Conservation (phyloP, 2,329 filamentous ascomycete genomes). For the Neurospora crassa region DNA sequence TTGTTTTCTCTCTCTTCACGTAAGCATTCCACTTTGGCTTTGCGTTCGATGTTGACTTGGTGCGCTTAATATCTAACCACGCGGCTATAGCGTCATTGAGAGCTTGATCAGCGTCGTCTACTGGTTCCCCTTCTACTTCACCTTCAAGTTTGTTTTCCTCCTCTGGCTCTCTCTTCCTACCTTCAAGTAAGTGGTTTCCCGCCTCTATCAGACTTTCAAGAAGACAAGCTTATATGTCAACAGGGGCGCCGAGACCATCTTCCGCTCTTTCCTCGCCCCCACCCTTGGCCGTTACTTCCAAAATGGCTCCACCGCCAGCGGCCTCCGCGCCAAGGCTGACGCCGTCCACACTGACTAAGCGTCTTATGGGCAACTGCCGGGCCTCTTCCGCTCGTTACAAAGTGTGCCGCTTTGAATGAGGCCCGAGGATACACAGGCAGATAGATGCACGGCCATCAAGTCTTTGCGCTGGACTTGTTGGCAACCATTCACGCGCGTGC, state of each 20-base stretch:
- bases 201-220: constrained; percentile 7
- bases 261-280: constrained; percentile 90
- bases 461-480: not conserved
- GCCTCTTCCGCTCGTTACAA: constrained; percentile 6
- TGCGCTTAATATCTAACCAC: constrained; percentile 9
- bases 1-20: constrained; percentile 75
- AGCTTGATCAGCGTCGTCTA: constrained; percentile 77
- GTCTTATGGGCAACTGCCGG: not conserved
- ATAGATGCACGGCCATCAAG: not conserved
- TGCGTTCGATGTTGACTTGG: not conserved
- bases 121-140: constrained; percentile 99
- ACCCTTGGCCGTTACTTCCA: constrained; percentile 89
- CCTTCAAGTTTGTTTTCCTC: constrained; percentile 97
- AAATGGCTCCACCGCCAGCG: constrained; percentile 62
- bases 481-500: not conserved
- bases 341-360: constrained; percentile 59
- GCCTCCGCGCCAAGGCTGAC: constrained; percentile 82
- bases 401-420: constrained; percentile 16
- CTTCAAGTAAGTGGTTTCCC: constrained; percentile 62
- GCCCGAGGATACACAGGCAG: not conserved
- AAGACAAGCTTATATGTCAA: constrained; percentile 15
- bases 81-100: constrained; percentile 54
- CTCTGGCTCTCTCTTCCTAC: constrained; percentile 96
- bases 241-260: constrained; percentile 91
- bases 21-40: constrained; percentile 25